Conservation (phyloP, 495 filamentous ascomycete species). For the Cryomyces minteri region DNA sequence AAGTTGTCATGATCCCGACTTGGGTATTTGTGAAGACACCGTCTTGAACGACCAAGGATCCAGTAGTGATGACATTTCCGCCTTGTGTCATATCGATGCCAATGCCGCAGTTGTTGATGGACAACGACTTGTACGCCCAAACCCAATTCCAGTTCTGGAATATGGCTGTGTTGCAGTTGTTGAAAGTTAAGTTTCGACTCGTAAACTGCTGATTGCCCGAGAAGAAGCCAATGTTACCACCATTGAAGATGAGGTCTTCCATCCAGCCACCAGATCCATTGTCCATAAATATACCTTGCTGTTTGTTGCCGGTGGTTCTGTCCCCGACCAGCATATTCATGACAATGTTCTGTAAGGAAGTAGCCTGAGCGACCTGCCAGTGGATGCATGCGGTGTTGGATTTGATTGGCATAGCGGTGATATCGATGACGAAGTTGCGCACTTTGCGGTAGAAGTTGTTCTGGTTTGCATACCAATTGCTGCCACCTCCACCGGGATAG, state of each 20-base stretch:
- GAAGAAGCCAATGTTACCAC: conserved; percentile 69
- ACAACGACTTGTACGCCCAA: conserved; percentile 69
- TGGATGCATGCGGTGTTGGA: conserved; percentile 15
- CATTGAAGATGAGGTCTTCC: conserved; percentile 54
- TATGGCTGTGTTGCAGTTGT: conserved; percentile 72
- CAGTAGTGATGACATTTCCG: conserved; percentile 41
- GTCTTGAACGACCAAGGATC: conserved; percentile 69
- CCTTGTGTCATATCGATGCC: conserved; percentile 69
- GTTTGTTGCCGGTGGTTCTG: conserved; percentile 5
- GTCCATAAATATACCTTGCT: conserved; percentile 24
- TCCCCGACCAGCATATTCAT: conserved; percentile 17
- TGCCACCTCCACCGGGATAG: conserved; percentile 12
- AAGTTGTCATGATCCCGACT: conserved; percentile 57
- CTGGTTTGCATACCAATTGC: conserved; percentile 15
- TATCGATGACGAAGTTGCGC: conserved; percentile 24
- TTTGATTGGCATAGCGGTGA: conserved; percentile 12
- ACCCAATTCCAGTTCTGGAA: conserved; percentile 95
- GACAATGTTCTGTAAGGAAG: conserved; percentile 22
- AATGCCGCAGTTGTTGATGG: conserved; percentile 62
- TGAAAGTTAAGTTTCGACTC: conserved; percentile 79
- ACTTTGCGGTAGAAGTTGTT: conserved; percentile 27
- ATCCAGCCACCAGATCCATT: conserved; percentile 23
- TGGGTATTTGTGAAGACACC: conserved; percentile 55
- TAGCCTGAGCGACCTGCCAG: conserved; percentile 28
- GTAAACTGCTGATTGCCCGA: conserved; percentile 93